Base-by-base conservation (phyloP, 139 green algal species). In the Picochlorum sp. region DNA sequence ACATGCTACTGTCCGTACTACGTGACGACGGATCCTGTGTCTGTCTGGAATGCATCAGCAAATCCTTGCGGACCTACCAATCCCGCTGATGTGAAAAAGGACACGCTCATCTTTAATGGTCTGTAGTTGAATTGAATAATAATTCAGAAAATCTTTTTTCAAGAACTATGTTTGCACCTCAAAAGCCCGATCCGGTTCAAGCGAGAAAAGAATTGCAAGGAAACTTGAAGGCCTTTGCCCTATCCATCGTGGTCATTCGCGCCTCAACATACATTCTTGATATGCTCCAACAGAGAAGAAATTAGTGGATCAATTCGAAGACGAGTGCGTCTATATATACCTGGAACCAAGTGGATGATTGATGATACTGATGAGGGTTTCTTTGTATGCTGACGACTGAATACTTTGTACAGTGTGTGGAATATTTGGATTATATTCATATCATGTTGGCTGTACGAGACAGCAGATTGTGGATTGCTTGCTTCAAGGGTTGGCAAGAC, bases 391-490 rank as follows among this genome's bases (percentile, higher is more conserved):
- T 30, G 28, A 30, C 28, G 28, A 30, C 28, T 30, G 28, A 30
- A 4, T 5, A 30, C 6, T 30, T 30, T 30, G 28, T 30, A 30
- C 1, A 26, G 50, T 97, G 90, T 97, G 90, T 69, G 92, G 92
- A 16, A 98, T 98, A 45, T 97, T 98, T 49, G 93, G 92, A 0
- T 97, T 97, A 73, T 91, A 95, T 58, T 96, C 90, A 54, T 94
- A 81, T 65, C 78, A 78, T 21, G 68, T 90, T 5, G 55, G 69
- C 4, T 64, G 65, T 23, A 72, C 85, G 45, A 66, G 88, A 8
- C 56, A 74, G n/a, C 71, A 75, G 2, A 88, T 97, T 18, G 62
- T 98, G 8, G 78, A 97, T 8, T 76, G 79, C 30, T 75, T 97
- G 57, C 85, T 97, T 61, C 88, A 80, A 0, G 94, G 94, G 1